Percentiles rank a stretch among this genome's conserved stretches.
Evolutionary conservation across 2,329 filamentous ascomycete genomes (phyloP).

Genomic region (Rosellinia necatrix): DNA sequence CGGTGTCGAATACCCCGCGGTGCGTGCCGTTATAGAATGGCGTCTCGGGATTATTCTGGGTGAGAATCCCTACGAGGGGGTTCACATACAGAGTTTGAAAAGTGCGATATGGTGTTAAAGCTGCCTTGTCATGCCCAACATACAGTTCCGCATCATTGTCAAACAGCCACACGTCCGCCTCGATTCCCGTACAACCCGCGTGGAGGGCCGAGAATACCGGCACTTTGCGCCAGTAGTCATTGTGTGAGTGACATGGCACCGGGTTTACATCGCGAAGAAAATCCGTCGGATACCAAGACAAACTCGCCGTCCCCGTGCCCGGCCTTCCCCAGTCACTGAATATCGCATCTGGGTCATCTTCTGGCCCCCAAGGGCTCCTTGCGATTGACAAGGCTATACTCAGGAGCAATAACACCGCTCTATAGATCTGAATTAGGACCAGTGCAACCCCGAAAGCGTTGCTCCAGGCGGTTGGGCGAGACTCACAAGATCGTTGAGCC

Average conservation of each 20-base stretch:
- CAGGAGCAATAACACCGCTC: constrained; percentile 41
- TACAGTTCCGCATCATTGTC: constrained; percentile 54
- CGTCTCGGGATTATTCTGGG: constrained; percentile 55
- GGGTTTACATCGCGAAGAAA: constrained; percentile 60
- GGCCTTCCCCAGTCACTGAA: constrained; percentile 38
- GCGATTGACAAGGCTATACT: constrained; percentile 41
- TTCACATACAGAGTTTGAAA: constrained; percentile 67
- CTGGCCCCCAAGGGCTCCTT: constrained; percentile 39
- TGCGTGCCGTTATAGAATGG: constrained; percentile 50
- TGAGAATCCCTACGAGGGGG: constrained; percentile 64
- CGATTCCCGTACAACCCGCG: constrained; percentile 65
- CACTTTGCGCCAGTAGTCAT: constrained; percentile 70
- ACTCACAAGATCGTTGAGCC: constrained; percentile 45
- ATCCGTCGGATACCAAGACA: constrained; percentile 54
- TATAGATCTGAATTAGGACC: constrained; percentile 29
- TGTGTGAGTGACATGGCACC: constrained; percentile 68
- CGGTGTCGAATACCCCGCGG: constrained; percentile 61
- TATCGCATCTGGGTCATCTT: constrained; percentile 38
- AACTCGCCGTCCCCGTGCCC: constrained; percentile 41
- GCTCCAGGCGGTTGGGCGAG: not conserved
- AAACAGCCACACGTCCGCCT: constrained; percentile 71
- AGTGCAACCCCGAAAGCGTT: not conserved
- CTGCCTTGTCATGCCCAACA: constrained; percentile 65
- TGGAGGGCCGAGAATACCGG: constrained; percentile 66
- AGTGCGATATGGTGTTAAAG: constrained; percentile 60